Evolutionary conservation across 306 rosid species (phyloP), one percentile per base, ranked within the genome.

Genomic region (Carpinus viminea): DNA sequence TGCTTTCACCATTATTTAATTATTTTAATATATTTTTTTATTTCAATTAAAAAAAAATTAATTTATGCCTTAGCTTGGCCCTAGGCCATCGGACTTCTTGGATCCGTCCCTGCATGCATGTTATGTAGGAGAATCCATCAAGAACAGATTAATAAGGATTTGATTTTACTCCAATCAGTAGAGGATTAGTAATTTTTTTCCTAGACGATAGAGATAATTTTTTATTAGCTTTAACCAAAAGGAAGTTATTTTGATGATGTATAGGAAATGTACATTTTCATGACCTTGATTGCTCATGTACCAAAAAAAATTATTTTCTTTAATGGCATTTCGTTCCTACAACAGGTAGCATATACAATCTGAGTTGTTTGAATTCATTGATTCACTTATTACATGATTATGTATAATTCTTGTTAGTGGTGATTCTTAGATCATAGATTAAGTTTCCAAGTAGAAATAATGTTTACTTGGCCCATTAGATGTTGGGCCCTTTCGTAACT

Each of bases 261-360:
- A 68, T 68, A 20, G 31, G n/a, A 4, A 61, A 18, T 28, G 4
- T 62, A 12, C 20, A 15, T 13, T 2, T 5, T 62, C n/a, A 5
- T 20, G 11, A 62, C 9, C 13, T 41, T 68, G 28, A 68, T 38
- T 68, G 26, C 38, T n/a, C 12, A 68, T 68, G 16, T 31, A 41
- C 7, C 51, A 4, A 17, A 68, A 11, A 15, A 48, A 48, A 9
- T 8, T 38, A 10, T 56, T n/a, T 71, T 38, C 55, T 50, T 56
- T 62, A 2, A 75, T 74, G 46, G 43, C 65, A n/a, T 36, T 61
- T 81, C 70, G 47, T 73, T 77, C 57, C 81, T 66, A 48, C 66
- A 70, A 80, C 85, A 95, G 99, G 98, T 98, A 62, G 89, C 97
- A 61, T 93, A 95, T 87, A 88, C 93, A 54, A 88, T 91, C 66